phyloP scores from a whole-genome alignment of 371 early-diverging fungal species.

The Mucor piriformis region DNA sequence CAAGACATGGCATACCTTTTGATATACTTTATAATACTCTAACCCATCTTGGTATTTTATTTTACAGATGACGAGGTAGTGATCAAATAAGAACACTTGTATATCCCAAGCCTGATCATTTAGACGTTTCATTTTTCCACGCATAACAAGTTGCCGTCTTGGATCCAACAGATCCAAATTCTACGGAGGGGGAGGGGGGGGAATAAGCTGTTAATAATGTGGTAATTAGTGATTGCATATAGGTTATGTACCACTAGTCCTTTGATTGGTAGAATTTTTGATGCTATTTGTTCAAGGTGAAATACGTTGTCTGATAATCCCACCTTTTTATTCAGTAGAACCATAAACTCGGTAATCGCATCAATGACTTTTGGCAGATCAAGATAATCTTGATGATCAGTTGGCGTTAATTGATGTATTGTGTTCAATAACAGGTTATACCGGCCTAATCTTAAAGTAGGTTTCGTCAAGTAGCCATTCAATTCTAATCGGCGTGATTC shows the following conservation, averaged over 20 bases:
- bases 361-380: constrained; percentile 66
- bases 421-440: constrained; percentile 86
- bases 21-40: constrained; percentile 45
- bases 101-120: constrained; percentile 54
- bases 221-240: background rate
- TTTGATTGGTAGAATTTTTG: constrained; percentile 25
- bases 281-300: constrained; percentile 55
- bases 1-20: constrained; percentile 30
- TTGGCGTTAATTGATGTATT: constrained; percentile 79
- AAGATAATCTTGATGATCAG: constrained; percentile 74
- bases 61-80: constrained; percentile 82
- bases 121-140: constrained; percentile 80
- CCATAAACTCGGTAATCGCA: constrained; percentile 65
- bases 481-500: constrained; percentile 81
- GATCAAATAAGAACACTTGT: constrained; percentile 86
- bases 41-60: constrained; percentile 43
- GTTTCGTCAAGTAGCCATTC: constrained; percentile 80
- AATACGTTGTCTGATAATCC: constrained; percentile 87
- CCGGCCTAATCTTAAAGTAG: constrained; percentile 85
- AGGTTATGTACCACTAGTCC: background rate
- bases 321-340: constrained; percentile 80
- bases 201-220: background rate
- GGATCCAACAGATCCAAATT: constrained; percentile 74
- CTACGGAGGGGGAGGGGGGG: constrained; percentile 32
- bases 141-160: constrained; percentile 76